A percentile compares a stretch with the other conserved stretches of the same genome.
phyloP scores from a whole-genome alignment of 2,329 filamentous ascomycete species.

The Diaporthe longicolla region DNA sequence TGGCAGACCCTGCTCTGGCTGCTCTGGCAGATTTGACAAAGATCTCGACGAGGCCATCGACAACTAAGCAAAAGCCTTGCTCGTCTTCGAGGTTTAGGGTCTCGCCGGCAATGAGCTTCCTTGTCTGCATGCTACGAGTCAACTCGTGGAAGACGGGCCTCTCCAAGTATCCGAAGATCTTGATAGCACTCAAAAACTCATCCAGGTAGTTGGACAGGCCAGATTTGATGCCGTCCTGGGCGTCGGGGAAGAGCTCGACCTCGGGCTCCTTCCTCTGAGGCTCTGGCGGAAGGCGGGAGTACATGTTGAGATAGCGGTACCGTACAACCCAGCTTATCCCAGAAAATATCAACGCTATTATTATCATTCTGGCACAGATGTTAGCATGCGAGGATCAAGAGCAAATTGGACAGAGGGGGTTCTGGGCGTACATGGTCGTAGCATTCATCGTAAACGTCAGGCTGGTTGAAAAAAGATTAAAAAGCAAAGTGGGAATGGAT shows the following conservation, averaged over 20 bases:
- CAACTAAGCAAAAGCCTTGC: slow-evolving; percentile 97
- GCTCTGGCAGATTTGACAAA: slow-evolving; percentile 91
- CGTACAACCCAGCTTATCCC: slow-evolving; percentile 93
- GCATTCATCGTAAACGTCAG: slow-evolving; percentile 99
- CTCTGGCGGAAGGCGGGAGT: slow-evolving; percentile 91
- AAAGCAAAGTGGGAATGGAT: slow-evolving; percentile 89
- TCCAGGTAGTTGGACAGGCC: slow-evolving; percentile 97
- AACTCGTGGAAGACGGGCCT: slow-evolving; percentile 97
- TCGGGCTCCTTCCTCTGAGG: slow-evolving; percentile 96
- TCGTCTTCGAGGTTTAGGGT: slow-evolving; percentile 96
- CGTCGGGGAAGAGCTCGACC: slow-evolving; percentile 94
- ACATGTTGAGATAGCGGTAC: slow-evolving; percentile 97
- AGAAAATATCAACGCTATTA: slow-evolving; percentile 83
- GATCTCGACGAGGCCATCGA: slow-evolving; percentile 96
- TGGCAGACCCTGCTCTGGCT: slow-evolving; percentile 58
- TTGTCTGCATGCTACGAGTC: slow-evolving; percentile 97
- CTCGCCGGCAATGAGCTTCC: slow-evolving; percentile 95
- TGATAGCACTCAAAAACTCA: slow-evolving; percentile 98
- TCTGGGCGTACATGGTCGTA: slow-evolving; percentile 82
- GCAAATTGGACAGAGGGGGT: slow-evolving; percentile 31
- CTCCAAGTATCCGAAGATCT: slow-evolving; percentile 98
- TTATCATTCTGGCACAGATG: slow-evolving; percentile 72
- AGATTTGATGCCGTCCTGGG: slow-evolving; percentile 88
- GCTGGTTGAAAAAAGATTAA: slow-evolving; percentile 90
- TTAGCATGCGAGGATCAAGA: slow-evolving; percentile 40